Percentiles rank a stretch among this genome's conserved stretches.
Evolutionary conservation across 768 basidiomycete species (phyloP).

Genomic region (Trametes coccinea): DNA sequence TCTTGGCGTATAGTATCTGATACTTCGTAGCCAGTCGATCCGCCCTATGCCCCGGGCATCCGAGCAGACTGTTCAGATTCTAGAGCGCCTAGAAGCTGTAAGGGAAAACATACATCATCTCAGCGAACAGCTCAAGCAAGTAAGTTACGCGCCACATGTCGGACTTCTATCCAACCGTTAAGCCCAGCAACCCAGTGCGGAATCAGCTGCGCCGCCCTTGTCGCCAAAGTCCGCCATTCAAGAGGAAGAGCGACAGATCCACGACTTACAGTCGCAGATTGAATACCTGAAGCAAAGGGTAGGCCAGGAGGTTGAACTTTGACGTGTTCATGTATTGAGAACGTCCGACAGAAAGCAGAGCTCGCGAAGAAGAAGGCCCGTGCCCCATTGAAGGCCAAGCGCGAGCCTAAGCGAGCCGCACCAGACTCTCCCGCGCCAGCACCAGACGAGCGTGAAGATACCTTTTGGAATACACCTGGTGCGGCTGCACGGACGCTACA

Average conservation of each 20-base stretch:
- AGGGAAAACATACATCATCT: conserved; percentile 40
- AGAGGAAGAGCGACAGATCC: conserved; percentile 45
- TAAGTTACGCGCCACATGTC: conserved; percentile 27
- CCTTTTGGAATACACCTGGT: conserved; percentile 64
- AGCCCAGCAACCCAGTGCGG: conserved; percentile 27
- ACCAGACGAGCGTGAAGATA: conserved; percentile 48
- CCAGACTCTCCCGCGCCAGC: conserved; percentile 24
- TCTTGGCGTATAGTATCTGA: neutral
- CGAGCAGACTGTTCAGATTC: conserved; percentile 39
- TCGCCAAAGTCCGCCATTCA: conserved; percentile 34
- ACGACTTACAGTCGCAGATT: conserved; percentile 44
- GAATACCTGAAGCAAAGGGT: conserved; percentile 43
- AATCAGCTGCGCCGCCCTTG: conserved; percentile 25
- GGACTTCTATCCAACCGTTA: conserved; percentile 18
- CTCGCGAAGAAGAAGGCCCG: conserved; percentile 26
- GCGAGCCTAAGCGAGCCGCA: conserved; percentile 24
- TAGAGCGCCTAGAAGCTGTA: conserved; percentile 40
- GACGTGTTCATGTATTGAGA: neutral
- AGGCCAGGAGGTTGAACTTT: neutral
- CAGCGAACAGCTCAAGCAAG: conserved; percentile 41
- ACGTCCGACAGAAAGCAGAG: conserved; percentile 30
- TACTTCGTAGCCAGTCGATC: conserved; percentile 40
- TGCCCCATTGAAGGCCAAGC: conserved; percentile 6
- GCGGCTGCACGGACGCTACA: conserved; percentile 57
- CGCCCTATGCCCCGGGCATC: conserved; percentile 52